Base-by-base conservation (phyloP, 345 rosid species). In the Acer campestre region DNA sequence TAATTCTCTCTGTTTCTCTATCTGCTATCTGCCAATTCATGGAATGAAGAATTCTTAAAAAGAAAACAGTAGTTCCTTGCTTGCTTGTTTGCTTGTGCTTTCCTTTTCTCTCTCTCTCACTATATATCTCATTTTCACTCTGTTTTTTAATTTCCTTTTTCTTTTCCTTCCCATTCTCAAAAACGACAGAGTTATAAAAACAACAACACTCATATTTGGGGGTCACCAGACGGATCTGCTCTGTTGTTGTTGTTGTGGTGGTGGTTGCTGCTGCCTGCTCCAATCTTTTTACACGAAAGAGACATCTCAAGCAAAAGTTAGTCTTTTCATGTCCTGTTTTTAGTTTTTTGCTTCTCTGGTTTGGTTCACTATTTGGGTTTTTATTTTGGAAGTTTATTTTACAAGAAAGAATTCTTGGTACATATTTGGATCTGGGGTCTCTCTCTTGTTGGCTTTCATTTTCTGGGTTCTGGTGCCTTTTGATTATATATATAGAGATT, bases 381-480 rank as follows among this genome's bases (percentile, higher is more conserved):
- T 63, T 31, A 3, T 51, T 40, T 80, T 73, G 38, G 12, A 71
- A 31, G n/a, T 58, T 35, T 67, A 20, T 77, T 66, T 74, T 51
- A 38, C 68, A 42, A 31, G 22, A 42, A 42, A 31, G 29, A 44
- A 55, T 62, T 65, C 59, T 10, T 31, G 67, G 61, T 55, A 64
- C 8, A 27, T 66, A 49, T 68, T 76, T 75, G 79, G 80, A 72
- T 80, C 78, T 82, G 70, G 76, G 29, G 44, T 65, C 44, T 31
- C 8, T 12, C 40, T 55, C 42, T 23, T 76, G 71, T 70, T 71
- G 81, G 84, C 85, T 80, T 84, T 82, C 84, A 68, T 85, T 80
- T 81, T 83, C 81, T 65, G 42, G 79, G 81, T 35, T 35, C 6
- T 75, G 65, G 25, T 78, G 68, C 6, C 79, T 77, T 77, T 77